Percentiles rank a stretch among this genome's conserved stretches.
Evolutionary conservation across 306 rosid genomes (phyloP).

Genomic region (Acacia acuminata): DNA sequence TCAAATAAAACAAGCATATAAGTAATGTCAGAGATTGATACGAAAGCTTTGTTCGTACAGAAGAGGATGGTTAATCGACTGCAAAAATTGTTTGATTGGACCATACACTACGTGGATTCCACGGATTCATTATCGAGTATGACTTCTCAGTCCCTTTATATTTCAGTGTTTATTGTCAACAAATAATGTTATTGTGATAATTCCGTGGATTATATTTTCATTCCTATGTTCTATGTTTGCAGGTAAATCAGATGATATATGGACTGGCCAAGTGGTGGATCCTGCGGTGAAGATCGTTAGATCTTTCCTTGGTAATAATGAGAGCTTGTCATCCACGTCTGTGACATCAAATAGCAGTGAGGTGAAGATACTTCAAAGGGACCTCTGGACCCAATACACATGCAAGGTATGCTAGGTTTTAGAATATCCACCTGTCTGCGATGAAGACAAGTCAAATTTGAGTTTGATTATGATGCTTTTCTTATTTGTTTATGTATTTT

Average conservation of each 20-base stretch:
- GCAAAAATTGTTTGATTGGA: constrained; percentile 74
- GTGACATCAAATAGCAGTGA: constrained; percentile 37
- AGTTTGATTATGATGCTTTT: not conserved
- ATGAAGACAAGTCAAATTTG: not conserved
- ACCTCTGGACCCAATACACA: constrained; percentile 81
- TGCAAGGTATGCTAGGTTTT: constrained; percentile 68
- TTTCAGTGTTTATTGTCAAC: not conserved
- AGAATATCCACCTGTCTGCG: not conserved
- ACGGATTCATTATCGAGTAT: constrained; percentile 72
- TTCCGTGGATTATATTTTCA: not conserved
- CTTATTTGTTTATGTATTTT: not conserved
- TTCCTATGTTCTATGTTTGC: constrained; percentile 22
- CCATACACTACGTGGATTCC: constrained; percentile 68
- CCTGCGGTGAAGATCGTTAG: constrained; percentile 53
- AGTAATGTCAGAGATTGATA: constrained; percentile 27
- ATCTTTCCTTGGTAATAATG: constrained; percentile 52
- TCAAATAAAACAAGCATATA: not conserved
- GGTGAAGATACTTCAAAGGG: constrained; percentile 55
- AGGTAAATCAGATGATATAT: constrained; percentile 68
- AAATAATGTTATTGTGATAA: not conserved
- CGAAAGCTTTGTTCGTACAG: constrained; percentile 49
- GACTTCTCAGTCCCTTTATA: constrained; percentile 16
- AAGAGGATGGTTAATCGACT: constrained; percentile 74
- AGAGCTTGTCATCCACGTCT: constrained; percentile 30
- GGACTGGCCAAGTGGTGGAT: constrained; percentile 68